Base-by-base conservation (phyloP, 179 eudicot species). In the Silene vulgaris region DNA sequence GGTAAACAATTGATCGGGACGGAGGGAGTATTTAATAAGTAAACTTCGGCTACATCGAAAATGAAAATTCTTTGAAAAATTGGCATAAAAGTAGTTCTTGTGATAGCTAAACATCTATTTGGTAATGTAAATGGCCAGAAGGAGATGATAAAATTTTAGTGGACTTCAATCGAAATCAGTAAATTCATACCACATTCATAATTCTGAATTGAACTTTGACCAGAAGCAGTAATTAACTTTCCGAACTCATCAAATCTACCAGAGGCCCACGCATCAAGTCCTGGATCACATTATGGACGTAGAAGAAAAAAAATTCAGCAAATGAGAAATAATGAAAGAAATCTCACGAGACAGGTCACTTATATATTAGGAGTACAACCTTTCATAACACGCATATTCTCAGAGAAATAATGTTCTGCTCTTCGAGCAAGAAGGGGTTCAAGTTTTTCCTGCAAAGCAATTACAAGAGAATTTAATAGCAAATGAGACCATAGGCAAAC, bases 381-480 rank as follows among this genome's bases (percentile, higher is more conserved):
- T 85, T 93, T 78, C 61, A 74, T 67, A 19, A 95, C 99, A 21
- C 97, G 96, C 74, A 48, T 78, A 71, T 89, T 93, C 86, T 95
- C 99, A 11, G 96, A 87, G 83, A 95, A 95, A 76, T 92, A 95
- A 74, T 95, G 99, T 84, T 93, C 97, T 29, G 97, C 99, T 83
- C 99, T 89, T 78, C 85, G 90, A 43, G 90, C 90, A 74, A 93
- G 92, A 83, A 80, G 71, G 61, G 93, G 90, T 48, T 87, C 90
- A 75, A 95, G 87, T 74, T 86, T 82, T 79, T 79, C 80, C 99
- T 95, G 86, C 81, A 79, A 64, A 74, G 54, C 52, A 62, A 65
- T 48, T 23, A 28, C 3, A 28, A 65, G 13, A 57, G 20, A 23
- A 37, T 21, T 48, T 20, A 48, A 26, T 26, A 65, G 17, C 8